Evolutionary conservation across 768 basidiomycete species (phyloP).

Genomic region (Rhizopogon salebrosus): DNA sequence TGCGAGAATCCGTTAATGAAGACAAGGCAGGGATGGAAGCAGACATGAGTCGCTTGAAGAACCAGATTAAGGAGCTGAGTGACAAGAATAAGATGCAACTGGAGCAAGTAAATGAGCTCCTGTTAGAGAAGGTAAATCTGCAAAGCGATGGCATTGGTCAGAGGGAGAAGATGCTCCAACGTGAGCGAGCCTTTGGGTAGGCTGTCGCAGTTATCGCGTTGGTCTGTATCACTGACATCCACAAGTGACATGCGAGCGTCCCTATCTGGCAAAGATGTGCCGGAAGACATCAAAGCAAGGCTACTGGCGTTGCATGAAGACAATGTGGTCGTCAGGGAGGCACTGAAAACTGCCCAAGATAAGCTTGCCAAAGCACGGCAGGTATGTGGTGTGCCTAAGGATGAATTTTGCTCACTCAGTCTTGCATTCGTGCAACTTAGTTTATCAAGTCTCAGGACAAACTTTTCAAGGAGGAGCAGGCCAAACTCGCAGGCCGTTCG

Average conservation of each 20-base stretch:
- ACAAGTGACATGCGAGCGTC: conserved; percentile 74
- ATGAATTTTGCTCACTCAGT: neutral
- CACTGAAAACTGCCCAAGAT: conserved; percentile 63
- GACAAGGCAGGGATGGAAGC: conserved; percentile 75
- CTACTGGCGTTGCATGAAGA: conserved; percentile 76
- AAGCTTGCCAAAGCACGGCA: conserved; percentile 77
- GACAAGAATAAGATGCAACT: conserved; percentile 91
- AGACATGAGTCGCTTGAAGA: conserved; percentile 59
- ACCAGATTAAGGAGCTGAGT: conserved; percentile 61
- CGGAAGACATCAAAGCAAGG: conserved; percentile 76
- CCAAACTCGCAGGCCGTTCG: conserved; percentile 42
- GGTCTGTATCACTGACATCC: neutral
- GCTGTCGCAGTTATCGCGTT: conserved; percentile 14
- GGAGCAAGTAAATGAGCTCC: conserved; percentile 78
- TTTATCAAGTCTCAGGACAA: conserved; percentile 93
- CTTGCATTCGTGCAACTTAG: conserved; percentile 32
- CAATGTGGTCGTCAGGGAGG: conserved; percentile 64
- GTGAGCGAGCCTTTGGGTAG: conserved; percentile 83
- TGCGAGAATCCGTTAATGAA: conserved; percentile 85
- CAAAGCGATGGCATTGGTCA: conserved; percentile 90
- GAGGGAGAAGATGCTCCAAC: conserved; percentile 79
- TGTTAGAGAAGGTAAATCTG: conserved; percentile 86
- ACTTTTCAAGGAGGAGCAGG: conserved; percentile 77
- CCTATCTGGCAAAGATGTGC: conserved; percentile 71
- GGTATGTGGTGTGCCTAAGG: conserved; percentile 33